Evolutionary conservation across 108 stramenopile species (phyloP), one percentile per base, ranked within the genome.

Genomic region (Aurantiochytrium sp.): DNA sequence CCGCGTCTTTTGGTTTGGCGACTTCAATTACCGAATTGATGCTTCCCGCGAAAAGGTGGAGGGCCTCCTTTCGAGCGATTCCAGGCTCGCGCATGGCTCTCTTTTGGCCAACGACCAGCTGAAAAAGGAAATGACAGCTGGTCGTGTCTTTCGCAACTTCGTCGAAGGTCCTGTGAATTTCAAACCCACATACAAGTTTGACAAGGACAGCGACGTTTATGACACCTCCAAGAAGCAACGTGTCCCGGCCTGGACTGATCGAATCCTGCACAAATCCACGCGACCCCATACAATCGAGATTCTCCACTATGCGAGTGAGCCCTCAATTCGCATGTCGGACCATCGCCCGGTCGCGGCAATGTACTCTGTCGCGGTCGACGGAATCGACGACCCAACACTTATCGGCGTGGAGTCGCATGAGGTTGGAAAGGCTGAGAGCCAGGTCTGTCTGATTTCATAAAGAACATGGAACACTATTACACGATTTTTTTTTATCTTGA

Each of bases 91-190:
- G 94, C 94, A 95, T 88, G 93, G 88, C 64, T 93, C 92, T 23
- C 73, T 96, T 25, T 51, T 94, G 35, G 89, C 89, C 58, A 95
- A 95, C 72, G 96, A 96, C 60, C 95, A 96, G 87, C 91, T 96
- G 19, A 91, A 87, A 18, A 87, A 91, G 73, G 91, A 91, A 45
- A 92, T 94, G 91, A 69, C 59, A 64, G 89, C 69, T 58, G 89
- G 92, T 28, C 60, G 51, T 5, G 93, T 90, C 16, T 93, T 94
- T 72, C 71, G 44, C 51, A 91, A 88, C 4, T 93, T 94, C 35
- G 28, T 29, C 44, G 95, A 95, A 60, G 92, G 90, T 0, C 89
- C 91, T 12, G 6, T 95, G 18, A 45, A 58, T 21, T 95, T 95
- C 72, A 28, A 64, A 14, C 95, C 95, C 29, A 95, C 94, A 16